Evolutionary conservation across 2,329 filamentous ascomycete genomes (phyloP).

Genomic region (Verruconis gallopava): DNA sequence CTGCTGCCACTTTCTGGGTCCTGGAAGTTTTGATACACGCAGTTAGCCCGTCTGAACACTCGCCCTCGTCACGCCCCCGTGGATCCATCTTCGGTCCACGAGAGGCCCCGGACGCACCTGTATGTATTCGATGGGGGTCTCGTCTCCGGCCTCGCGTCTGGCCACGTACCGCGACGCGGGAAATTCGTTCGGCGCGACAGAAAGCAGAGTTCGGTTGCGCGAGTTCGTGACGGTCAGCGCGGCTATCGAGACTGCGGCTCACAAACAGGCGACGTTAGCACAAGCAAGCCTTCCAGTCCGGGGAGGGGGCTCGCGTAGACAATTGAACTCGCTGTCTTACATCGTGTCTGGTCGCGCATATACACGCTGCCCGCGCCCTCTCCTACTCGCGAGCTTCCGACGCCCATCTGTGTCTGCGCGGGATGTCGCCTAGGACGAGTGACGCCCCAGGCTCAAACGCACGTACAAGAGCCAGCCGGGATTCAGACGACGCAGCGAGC

Average conservation of each 20-base stretch:
- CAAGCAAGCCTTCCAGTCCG: not conserved
- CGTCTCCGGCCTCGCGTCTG: slow-evolving; percentile 60
- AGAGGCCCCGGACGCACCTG: slow-evolving; percentile 60
- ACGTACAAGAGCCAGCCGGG: no score
- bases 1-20: slow-evolving; percentile 52
- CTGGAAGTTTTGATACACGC: slow-evolving; percentile 32
- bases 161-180: slow-evolving; percentile 68
- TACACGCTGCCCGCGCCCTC: slow-evolving; percentile 68
- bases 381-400: slow-evolving; percentile 71
- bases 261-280: slow-evolving; percentile 14
- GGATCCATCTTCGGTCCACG: not conserved
- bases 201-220: slow-evolving; percentile 62
- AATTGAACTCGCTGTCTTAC: no score
- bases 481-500: no score
- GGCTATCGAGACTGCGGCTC: slow-evolving; percentile 63
- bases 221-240: slow-evolving; percentile 71
- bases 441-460: slow-evolving; percentile 1
- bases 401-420: slow-evolving; percentile 70
- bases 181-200: slow-evolving; percentile 72
- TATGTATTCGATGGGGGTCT: slow-evolving; percentile 71
- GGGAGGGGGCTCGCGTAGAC: no score
- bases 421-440: slow-evolving; percentile 2
- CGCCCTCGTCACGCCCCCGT: not conserved
- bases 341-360: slow-evolving; percentile 80
- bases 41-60: not conserved